Base-by-base conservation (phyloP, 768 basidiomycete genomes). In the Fistulinella prunicolor region DNA sequence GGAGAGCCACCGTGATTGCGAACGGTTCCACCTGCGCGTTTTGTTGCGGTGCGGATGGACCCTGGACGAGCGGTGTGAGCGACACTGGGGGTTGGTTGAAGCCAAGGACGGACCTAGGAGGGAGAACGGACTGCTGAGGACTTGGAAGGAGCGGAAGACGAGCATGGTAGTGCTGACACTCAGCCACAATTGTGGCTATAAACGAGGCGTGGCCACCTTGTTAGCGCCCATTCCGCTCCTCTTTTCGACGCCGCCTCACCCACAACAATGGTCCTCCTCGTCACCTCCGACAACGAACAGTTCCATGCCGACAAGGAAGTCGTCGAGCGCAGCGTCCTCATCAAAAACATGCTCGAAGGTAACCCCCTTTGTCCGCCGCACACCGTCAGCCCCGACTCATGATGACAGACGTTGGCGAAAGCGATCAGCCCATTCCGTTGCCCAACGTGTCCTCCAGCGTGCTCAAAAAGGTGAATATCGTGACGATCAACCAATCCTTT, bases 291-390 rank as follows among this genome's bases (percentile, higher is more conserved):
- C 70, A 93, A 90, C 58, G 96, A 97, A 71, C 83, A 86, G 54
- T 99, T 95, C 74, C 78, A 80, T 44, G 89, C 94, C 55, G 94
- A 97, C 66, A 90, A 86, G 70, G 89, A 94, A 47, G 90, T 99
- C 47, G 92, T 92, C 47, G 90, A 94, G 74, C 89, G 96, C 68
- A 87, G 84, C 54, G 93, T 95, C 9, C 82, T 99, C 60, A 96
- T 99, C 72, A 96, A 95, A 79, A 95, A 96, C 78, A 97, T 99
- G 96, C 87, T 98, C 44, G 96, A 98, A 73, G 96, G 96, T 91
- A 7, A 32, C 49, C 49, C 44, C 30, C 47, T 43, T 51, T 34
- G 29, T 44, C 28, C 9, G 6, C 30, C 8, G 6, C 38, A 17
- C 32, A 16, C 22, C 22, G 19, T 21, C 16, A 30, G 37, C 22